Conservation (phyloP, 2,329 filamentous ascomycete species). For the Penicillium sp. region DNA sequence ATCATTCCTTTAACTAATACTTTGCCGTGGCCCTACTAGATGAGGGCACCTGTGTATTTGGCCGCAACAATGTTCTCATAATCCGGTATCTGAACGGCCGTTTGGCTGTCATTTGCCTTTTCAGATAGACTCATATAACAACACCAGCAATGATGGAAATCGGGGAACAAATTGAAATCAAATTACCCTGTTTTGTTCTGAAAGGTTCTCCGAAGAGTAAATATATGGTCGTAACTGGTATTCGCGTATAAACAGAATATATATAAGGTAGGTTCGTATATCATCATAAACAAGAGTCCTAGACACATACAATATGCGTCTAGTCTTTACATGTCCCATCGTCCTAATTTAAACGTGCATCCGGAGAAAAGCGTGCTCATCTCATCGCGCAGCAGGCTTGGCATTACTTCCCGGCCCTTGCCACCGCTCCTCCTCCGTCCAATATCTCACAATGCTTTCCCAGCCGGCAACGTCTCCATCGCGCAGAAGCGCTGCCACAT, state of each 20-base stretch:
- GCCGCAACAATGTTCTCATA: not conserved
- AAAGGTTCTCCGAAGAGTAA: not conserved
- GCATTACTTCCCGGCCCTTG: constrained; percentile 22
- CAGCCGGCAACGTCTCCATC: constrained; percentile 43
- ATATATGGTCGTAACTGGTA: not conserved
- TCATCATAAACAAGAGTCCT: not conserved
- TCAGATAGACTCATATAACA: not conserved
- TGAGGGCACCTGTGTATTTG: not conserved
- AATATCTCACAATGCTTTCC: constrained; percentile 46
- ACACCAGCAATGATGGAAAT: not conserved
- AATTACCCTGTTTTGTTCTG: not conserved
- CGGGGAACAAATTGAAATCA: not conserved
- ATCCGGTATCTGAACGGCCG: not conserved
- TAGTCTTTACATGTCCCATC: not conserved
- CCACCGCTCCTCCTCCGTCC: constrained; percentile 46
- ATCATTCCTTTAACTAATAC: constrained; percentile 9
- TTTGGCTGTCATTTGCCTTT: not conserved
- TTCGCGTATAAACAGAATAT: not conserved
- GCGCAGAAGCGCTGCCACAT: constrained; percentile 44
- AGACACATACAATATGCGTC: not conserved
- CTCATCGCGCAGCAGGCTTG: constrained; percentile 12
- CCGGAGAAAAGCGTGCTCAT: not conserved
- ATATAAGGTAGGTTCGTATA: not conserved
- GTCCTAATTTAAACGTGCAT: not conserved
- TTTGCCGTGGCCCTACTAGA: not conserved